Conservation (phyloP, 2,329 filamentous ascomycete species). For the Daldinia sp. region DNA sequence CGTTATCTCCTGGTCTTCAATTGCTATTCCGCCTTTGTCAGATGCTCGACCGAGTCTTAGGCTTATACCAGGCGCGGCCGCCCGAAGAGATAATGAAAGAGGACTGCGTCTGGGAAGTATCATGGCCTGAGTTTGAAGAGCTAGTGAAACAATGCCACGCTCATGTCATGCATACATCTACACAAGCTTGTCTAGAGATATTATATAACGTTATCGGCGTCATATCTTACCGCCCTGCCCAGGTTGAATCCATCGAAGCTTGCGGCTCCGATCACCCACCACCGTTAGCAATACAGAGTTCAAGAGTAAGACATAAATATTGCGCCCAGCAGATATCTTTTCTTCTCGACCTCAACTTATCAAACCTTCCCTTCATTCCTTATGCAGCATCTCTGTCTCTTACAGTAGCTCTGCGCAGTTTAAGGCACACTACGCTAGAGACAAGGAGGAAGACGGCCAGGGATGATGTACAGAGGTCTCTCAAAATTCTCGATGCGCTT, state of each 20-base stretch:
- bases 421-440: constrained; percentile 15
- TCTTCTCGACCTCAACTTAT: constrained; percentile 6
- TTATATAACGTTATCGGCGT: constrained; percentile 20
- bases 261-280: neutral
- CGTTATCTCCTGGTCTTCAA: constrained; percentile 8
- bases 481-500: constrained; percentile 6
- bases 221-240: constrained; percentile 24
- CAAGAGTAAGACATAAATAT: constrained; percentile 16
- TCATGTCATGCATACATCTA: neutral
- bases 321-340: constrained; percentile 18
- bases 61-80: constrained; percentile 19
- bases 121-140: constrained; percentile 26
- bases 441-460: constrained; percentile 14
- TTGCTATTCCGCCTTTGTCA: constrained; percentile 19
- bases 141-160: constrained; percentile 9
- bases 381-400: constrained; percentile 27
- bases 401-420: constrained; percentile 17
- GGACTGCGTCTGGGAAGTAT: constrained; percentile 20
- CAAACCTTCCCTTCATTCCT: constrained; percentile 25
- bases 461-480: constrained; percentile 10
- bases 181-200: constrained; percentile 20
- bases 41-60: constrained; percentile 25
- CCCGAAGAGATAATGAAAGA: constrained; percentile 9
- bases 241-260: neutral
- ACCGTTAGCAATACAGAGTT: neutral